Evolutionary conservation across 805 yeast species (phyloP), one percentile per base, ranked within the genome.

Genomic region (Scheffersomyces coipomensis): DNA sequence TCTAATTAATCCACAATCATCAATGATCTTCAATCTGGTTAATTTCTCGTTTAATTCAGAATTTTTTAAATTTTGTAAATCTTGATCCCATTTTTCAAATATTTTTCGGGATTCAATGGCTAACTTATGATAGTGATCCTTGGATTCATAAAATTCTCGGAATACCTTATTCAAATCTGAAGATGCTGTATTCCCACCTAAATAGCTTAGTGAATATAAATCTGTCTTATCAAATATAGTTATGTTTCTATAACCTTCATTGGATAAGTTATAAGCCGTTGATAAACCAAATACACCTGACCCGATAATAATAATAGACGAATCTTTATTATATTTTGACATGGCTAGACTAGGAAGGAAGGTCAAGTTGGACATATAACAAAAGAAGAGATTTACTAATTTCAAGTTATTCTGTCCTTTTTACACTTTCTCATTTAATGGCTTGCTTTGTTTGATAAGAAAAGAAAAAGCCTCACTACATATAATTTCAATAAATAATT

Each of bases 201-300:
- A 10, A 27, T 27, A 27, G 15, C 30, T 27, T 13, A 5, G n/a
- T n/a, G 17, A 4, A 10, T 27, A 27, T 15, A 27, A 15, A 27
- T 38, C 44, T 23, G 41, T 45, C 31, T 47, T 58, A 41, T 71
- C 76, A 39, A 60, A 62, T 1, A 71, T 60, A 1, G 67, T 60
- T 39, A 71, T 54, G 34, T 68, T 47, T 2, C 34, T 48, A 43
- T 64, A 68, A 1, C 74, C 74, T 10, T 48, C 48, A 29, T 58
- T 44, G 1, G 62, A 56, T 17, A 76, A 58, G 31, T 73, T 65
- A n/a, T 64, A 58, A 4, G 79, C 78, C 3, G 71, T 62, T 18
- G 80, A 71, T 13, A 77, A 56, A 1, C 83, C 83, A 51, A 73
- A 76, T 9, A 71, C 77, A 27, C 83, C 82, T 5, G 77, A 70